Base-by-base conservation (phyloP, 192 early-diverging fungal genomes). In the Linnemannia elongata region DNA sequence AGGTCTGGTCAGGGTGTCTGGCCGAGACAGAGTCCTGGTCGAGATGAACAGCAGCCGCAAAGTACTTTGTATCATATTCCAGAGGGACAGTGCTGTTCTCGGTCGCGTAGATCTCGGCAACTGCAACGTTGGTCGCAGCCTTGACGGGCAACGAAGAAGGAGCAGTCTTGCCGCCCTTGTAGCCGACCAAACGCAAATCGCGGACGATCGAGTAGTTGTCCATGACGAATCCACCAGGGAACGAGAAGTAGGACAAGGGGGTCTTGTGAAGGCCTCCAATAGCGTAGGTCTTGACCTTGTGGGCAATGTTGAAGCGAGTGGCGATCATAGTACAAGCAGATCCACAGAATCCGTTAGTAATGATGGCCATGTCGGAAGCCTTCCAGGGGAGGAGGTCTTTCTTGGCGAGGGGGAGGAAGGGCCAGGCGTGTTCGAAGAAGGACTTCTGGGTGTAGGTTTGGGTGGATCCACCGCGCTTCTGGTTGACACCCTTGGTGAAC, bases 341-440 rank as follows among this genome's bases (percentile, higher is more conserved):
- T 0, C 88, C 88, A 20, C 88, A 89, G 75, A 76, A 89, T 33
- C 88, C 88, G 63, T 89, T 89, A 52, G 88, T 85, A 47, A 89
- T 73, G 63, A 89, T 89, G 9, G 76, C 74, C 80, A 89, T 85
- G 44, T 89, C 83, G 39, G 47, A 22, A 33, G 77, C 15, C 81
- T 85, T 89, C 88, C 88, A 89, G 41, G 80, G 83, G 27, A 89
- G n/a, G 57, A 80, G 55, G 24, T 78, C 30, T 41, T 75, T 87
- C 72, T 81, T 81, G 79, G 79, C 75, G 79, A 87, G n/a, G 27
- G 85, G 85, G 39, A 87, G 27, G 79, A 87, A 81, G 10, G 85
- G 80, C 85, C 79, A 81, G 39, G 30, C 60, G 54, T 77, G 75
- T 1, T 73, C 72, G 47, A 87, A 87, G 42, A 69, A 87, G 39